Percentiles rank a stretch among this genome's conserved stretches.
Evolutionary conservation across 2,329 filamentous ascomycete species (phyloP).

Genomic region (Paraphaeosphaeria sporulosa): DNA sequence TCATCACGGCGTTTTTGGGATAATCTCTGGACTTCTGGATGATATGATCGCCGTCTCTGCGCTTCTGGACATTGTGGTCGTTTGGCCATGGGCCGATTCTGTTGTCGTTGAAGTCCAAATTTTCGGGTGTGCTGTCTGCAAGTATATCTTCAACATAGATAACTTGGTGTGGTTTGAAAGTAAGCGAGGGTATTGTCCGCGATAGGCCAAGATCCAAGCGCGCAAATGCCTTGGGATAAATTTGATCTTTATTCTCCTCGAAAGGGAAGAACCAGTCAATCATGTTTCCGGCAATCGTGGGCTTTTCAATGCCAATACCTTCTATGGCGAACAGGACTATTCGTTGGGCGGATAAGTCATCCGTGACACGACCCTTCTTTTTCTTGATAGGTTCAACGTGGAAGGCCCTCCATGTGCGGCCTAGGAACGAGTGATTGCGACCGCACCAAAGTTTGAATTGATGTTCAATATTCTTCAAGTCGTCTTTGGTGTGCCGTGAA

Average conservation of each 20-base stretch:
- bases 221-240: slow-evolving; percentile 52
- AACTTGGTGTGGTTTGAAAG: slow-evolving; percentile 50
- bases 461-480: slow-evolving; percentile 26
- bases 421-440: slow-evolving; percentile 49
- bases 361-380: slow-evolving; percentile 19
- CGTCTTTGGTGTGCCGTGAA: slow-evolving; percentile 15
- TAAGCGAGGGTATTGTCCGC: slow-evolving; percentile 45
- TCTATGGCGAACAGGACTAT: slow-evolving; percentile 48
- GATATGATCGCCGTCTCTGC: too few relatives aligned
- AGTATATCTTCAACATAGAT: slow-evolving; percentile 35
- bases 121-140: slow-evolving; percentile 46
- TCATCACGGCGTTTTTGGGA: slow-evolving; percentile 48
- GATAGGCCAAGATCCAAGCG: slow-evolving; percentile 54
- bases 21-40: too few relatives aligned
- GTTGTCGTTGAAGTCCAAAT: slow-evolving; percentile 46
- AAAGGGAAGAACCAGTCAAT: slow-evolving; percentile 53
- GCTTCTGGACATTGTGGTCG: too few relatives aligned
- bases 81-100: slow-evolving; percentile 35
- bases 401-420: slow-evolving; percentile 52
- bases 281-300: slow-evolving; percentile 34
- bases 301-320: slow-evolving; percentile 35
- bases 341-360: slow-evolving; percentile 27
- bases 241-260: slow-evolving; percentile 42
- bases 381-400: slow-evolving; percentile 50
- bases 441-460: slow-evolving; percentile 46